These are phyloP conservation scores for Pseudonitzschia multistriata DNA, from an alignment of 108 stramenopile species.

Conservation along the genomic window DNA sequence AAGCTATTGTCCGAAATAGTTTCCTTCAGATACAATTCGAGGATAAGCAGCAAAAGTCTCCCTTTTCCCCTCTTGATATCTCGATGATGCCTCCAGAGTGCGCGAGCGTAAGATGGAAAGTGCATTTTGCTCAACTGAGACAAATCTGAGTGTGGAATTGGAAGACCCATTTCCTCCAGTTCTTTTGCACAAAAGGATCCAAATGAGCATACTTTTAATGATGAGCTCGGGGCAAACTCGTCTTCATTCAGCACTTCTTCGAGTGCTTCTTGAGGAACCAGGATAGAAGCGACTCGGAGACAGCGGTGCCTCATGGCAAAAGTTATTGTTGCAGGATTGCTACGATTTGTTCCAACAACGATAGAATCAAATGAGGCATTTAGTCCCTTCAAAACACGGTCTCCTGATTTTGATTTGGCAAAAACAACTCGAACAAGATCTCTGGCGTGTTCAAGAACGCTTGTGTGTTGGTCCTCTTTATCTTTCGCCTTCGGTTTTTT, in stretches of 20 bases:
- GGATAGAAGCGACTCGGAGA: conserved; percentile 68
- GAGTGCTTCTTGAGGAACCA: conserved; percentile 76
- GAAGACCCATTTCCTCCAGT: conserved; percentile 84
- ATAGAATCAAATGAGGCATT: conserved; percentile 28
- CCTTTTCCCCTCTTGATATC: conserved; percentile 51
- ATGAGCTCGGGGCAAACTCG: conserved; percentile 29
- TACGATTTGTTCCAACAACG: conserved; percentile 11
- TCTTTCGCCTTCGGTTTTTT: conserved; percentile 23
- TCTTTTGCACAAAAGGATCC: conserved; percentile 82
- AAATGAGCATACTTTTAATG: conserved; percentile 57
- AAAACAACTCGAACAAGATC: conserved; percentile 80
- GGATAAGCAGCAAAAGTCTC: conserved; percentile 63
- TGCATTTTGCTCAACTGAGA: conserved; percentile 71
- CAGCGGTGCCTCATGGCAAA: conserved; percentile 88
- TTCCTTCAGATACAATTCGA: conserved; percentile 69
- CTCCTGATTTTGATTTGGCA: conserved; percentile 48
- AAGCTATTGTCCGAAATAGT: conserved; percentile 52
- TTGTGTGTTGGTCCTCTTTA: conserved; percentile 34
- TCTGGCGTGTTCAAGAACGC: conserved; percentile 45
- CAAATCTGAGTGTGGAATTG: conserved; percentile 81
- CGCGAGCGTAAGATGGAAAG: conserved; percentile 77
- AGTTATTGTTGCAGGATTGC: conserved; percentile 44
- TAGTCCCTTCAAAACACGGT: conserved; percentile 36
- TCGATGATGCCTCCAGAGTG: conserved; percentile 79
- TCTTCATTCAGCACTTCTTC: conserved; percentile 60